Evolutionary conservation across 805 yeast species (phyloP), one percentile per base, ranked within the genome.

Genomic region (Wickerhamiella spandovensis): DNA sequence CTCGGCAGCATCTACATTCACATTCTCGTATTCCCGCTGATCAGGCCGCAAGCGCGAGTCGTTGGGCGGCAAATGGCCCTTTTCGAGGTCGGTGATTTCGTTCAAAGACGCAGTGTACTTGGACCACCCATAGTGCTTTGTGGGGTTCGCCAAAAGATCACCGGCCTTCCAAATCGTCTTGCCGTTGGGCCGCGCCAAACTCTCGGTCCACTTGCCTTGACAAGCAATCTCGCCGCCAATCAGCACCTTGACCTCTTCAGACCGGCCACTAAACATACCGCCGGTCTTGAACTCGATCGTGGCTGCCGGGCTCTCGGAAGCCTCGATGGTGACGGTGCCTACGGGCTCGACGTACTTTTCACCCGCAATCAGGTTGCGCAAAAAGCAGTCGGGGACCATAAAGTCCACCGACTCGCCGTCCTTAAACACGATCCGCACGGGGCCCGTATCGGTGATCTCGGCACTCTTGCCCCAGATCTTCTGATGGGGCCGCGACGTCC

Each of bases 401-500:
- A 95, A 92, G 54, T 79, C 77, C 60, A 80, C 84, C 10, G 69
- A 70, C 58, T 85, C 95, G 1, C 86, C 88, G 0, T 81, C 73
- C 2, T 69, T 59, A 44, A 81, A 69, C 2, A 72, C 70, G 38
- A 92, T 69, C 44, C 72, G 74, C 3, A 83, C 69, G 13, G 71
- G 70, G 38, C 98, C 98, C 43, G 75, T 78, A 56, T 86, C 85
- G 45, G 76, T 75, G 51, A 92, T 69, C 63, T 92, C 97, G 7
- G 85, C 79, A 24, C 89, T 81, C 67, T 90, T 92, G 47, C 97
- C 97, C 95, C 97, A 90, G 60, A 86, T 85, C 64, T 88, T 87
- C 59, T 89, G 96, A 47, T 76, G 78, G 2, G 73, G 73, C 35
- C 68, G 56, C n/a, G 74, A 64, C 4, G 68, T 62, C 56, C 63